Conservation (phyloP, 345 rosid genomes). For the Eucalyptus erythrocorys region DNA sequence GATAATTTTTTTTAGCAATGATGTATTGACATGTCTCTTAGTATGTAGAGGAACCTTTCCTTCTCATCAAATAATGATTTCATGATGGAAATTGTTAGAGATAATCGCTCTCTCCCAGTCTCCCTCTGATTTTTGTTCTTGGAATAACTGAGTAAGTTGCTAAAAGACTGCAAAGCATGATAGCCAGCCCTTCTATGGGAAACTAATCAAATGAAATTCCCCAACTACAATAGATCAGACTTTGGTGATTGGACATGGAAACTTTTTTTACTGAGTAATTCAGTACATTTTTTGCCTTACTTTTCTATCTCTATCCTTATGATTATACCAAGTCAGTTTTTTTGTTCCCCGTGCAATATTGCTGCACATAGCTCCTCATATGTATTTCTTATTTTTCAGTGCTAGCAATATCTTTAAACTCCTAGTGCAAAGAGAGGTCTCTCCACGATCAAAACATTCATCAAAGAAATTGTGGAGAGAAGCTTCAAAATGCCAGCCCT, state of each 20-base stretch:
- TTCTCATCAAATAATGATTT: neutral
- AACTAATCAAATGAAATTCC: neutral
- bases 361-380: neutral
- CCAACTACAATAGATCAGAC: neutral
- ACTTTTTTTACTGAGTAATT: neutral
- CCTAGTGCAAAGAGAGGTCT: slow-evolving; percentile 57
- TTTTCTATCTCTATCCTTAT: neutral
- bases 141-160: neutral
- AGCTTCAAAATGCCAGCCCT: slow-evolving; percentile 14
- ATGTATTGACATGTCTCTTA: neutral
- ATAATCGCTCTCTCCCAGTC: neutral
- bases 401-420: slow-evolving; percentile 42
- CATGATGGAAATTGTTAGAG: neutral
- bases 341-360: neutral
- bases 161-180: neutral
- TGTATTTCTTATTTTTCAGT: slow-evolving; percentile 3
- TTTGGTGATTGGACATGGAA: neutral
- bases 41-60: neutral
- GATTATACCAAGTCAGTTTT: neutral
- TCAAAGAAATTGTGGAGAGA: slow-evolving; percentile 54
- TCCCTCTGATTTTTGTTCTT: neutral
- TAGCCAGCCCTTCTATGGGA: neutral
- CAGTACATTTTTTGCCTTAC: neutral
- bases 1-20: neutral
- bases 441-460: slow-evolving; percentile 44